These are phyloP conservation scores for Quercus variabilis DNA, from an alignment of 306 rosid species.

Conservation along the genomic window DNA sequence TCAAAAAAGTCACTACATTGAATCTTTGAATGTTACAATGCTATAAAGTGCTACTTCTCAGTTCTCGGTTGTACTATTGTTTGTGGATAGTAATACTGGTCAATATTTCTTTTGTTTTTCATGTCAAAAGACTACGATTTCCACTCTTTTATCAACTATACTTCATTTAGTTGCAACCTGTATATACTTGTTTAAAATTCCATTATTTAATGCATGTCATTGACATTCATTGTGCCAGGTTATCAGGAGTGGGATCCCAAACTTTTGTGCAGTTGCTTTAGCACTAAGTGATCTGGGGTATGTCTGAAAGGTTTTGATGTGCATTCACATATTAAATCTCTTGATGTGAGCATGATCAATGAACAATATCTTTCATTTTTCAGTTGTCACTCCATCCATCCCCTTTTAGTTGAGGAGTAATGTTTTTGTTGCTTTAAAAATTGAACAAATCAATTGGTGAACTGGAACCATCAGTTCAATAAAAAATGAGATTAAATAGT, in stretches of 20 bases:
- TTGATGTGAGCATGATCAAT: not conserved
- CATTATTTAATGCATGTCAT: constrained; percentile 11
- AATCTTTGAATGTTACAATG: not conserved
- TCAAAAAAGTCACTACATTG: not conserved
- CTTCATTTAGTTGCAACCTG: not conserved
- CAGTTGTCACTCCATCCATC: not conserved
- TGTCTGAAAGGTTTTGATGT: constrained; percentile 23
- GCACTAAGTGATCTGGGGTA: constrained; percentile 91
- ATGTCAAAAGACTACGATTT: not conserved
- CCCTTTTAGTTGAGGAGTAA: not conserved
- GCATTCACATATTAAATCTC: not conserved
- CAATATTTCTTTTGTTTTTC: not conserved
- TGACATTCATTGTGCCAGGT: constrained; percentile 52
- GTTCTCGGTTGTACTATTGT: not conserved
- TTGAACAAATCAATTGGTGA: not conserved
- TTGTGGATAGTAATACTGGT: not conserved
- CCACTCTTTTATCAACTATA: not conserved
- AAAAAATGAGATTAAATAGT: not conserved
- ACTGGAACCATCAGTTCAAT: not conserved
- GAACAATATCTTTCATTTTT: not conserved
- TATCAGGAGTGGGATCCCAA: constrained; percentile 89
- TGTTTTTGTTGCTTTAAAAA: not conserved
- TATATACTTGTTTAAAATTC: not conserved
- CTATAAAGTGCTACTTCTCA: not conserved
- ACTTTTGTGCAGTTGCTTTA: constrained; percentile 91